Evolutionary conservation across 805 yeast genomes (phyloP).

Genomic region (Ogataea degrootiae): DNA sequence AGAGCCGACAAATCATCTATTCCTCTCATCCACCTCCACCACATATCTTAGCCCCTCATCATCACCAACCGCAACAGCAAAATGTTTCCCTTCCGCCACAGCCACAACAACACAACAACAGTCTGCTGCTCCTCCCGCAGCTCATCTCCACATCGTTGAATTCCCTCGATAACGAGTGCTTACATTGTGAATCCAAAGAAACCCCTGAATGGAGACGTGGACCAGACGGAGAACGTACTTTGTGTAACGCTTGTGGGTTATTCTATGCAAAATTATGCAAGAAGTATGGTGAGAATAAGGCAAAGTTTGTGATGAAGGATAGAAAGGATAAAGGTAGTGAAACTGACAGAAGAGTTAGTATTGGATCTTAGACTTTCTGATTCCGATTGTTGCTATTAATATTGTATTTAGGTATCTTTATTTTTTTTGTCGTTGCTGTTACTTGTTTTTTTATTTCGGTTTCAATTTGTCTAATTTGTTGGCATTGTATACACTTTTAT

Average conservation of each 20-base stretch:
- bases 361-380: conserved; percentile 5
- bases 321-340: conserved; percentile 23
- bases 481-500: background rate
- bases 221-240: conserved; percentile 68
- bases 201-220: conserved; percentile 88
- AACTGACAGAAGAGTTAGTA: conserved; percentile 27
- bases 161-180: conserved; percentile 16
- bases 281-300: conserved; percentile 48
- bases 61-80: background rate
- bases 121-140: background rate
- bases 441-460: background rate
- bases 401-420: background rate
- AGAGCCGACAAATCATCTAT: background rate
- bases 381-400: background rate
- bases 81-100: conserved; percentile 2
- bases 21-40: background rate
- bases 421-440: background rate
- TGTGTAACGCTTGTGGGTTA: conserved; percentile 82
- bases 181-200: conserved; percentile 44
- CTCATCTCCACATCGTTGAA: background rate
- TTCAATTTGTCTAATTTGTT: background rate
- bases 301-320: conserved; percentile 38
- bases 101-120: background rate
- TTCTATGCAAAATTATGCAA: conserved; percentile 65
- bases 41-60: background rate